Conservation (phyloP, 441 rosid genomes). For the Rhodomyrtus psidioides region DNA sequence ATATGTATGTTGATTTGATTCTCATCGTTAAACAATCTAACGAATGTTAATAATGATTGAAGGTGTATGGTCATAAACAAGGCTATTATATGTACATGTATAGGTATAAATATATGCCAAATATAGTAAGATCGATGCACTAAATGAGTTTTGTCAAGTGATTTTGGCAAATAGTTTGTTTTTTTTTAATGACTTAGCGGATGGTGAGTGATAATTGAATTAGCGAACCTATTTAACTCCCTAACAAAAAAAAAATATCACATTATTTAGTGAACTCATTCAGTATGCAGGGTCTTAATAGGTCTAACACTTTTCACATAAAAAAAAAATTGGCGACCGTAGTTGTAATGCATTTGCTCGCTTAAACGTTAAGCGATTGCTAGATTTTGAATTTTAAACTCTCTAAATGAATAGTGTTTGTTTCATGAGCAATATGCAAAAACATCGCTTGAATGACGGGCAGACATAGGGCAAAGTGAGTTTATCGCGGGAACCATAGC, state of each 20-base stretch:
- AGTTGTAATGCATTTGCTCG: too few relatives aligned
- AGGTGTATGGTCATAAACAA: too few relatives aligned
- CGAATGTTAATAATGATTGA: neutral
- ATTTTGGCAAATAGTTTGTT: too few relatives aligned
- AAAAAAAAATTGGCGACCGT: neutral
- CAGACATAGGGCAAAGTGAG: accelerated
- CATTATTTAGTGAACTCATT: neutral
- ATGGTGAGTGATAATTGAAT: neutral
- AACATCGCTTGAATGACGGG: accelerated
- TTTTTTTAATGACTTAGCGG: neutral
- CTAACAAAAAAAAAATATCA: neutral
- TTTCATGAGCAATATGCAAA: neutral
- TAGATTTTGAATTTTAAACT: neutral
- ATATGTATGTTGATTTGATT: neutral
- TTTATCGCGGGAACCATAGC: neutral
- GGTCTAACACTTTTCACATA: accelerated
- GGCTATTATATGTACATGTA: too few relatives aligned
- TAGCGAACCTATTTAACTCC: neutral
- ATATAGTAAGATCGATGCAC: too few relatives aligned
- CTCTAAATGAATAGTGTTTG: accelerated
- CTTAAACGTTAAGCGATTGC: too few relatives aligned
- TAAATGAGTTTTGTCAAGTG: neutral
- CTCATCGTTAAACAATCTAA: neutral
- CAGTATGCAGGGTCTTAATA: neutral
- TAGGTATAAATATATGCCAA: too few relatives aligned